These are phyloP conservation scores for Penicillium sp. DNA, from an alignment of 2,329 filamentous ascomycete genomes.

Conservation along the genomic window DNA sequence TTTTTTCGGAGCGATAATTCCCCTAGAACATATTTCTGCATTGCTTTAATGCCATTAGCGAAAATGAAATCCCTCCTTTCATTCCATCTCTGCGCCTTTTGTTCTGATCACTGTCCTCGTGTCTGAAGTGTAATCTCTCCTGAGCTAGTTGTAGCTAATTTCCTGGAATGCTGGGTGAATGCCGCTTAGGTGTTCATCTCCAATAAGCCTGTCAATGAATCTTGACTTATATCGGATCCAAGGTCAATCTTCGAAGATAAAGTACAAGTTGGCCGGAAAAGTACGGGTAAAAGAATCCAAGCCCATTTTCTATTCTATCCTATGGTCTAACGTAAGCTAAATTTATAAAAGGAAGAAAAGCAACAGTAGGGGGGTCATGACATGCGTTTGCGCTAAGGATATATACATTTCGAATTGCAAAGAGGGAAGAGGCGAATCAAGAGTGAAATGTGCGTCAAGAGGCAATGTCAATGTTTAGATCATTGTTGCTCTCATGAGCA, in stretches of 20 bases:
- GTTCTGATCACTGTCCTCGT: neutral
- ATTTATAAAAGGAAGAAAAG: neutral
- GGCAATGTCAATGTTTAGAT: neutral
- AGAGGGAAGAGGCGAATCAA: neutral
- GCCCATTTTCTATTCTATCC: neutral
- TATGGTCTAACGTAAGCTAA: neutral
- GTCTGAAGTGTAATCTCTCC: neutral
- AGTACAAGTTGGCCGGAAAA: neutral
- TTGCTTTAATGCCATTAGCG: neutral
- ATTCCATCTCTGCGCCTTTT: neutral
- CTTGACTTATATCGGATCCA: no score
- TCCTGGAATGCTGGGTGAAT: neutral
- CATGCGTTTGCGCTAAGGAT: slow-evolving; percentile 19
- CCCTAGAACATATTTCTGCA: neutral
- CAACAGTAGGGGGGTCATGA: slow-evolving; percentile 9
- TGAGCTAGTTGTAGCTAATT: neutral
- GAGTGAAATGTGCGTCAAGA: neutral
- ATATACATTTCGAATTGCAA: slow-evolving; percentile 17
- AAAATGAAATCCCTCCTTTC: neutral
- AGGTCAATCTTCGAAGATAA: neutral
- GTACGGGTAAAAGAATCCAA: neutral
- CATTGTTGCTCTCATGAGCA: neutral
- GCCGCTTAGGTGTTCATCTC: neutral
- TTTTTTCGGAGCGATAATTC: neutral
- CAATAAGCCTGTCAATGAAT: no score